Conservation (phyloP, 164 flowering plant genomes). For the Chimonanthus salicifolius region DNA sequence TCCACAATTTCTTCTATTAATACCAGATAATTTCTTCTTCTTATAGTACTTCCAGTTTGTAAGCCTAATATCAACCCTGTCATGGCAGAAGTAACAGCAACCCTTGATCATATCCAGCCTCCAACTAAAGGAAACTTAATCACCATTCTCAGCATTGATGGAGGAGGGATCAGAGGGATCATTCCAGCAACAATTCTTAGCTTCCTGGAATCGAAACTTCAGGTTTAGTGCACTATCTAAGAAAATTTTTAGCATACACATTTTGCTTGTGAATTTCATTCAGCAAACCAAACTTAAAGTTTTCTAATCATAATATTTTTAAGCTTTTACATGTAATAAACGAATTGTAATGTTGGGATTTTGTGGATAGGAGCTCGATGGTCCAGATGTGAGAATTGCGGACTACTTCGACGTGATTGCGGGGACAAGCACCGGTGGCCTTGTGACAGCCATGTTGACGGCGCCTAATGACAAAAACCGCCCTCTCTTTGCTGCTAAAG, state of each 20-base stretch:
- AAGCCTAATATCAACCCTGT: too few relatives aligned
- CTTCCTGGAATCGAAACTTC: slow-evolving; percentile 28
- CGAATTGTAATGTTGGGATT: not conserved
- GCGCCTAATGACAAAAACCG: slow-evolving; percentile 7
- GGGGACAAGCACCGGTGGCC: slow-evolving; percentile 12
- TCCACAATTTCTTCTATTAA: too few relatives aligned
- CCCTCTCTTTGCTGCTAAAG: slow-evolving; percentile 7
- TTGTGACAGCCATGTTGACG: slow-evolving; percentile 6
- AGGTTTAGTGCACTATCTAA: slow-evolving; percentile 10
- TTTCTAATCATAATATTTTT: not conserved
- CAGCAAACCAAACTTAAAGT: not conserved
- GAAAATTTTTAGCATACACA: not conserved
- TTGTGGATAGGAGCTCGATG: slow-evolving; percentile 7
- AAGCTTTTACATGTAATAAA: not conserved
- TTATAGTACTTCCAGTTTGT: too few relatives aligned
- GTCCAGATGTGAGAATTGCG: slow-evolving; percentile 9
- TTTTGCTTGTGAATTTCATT: not conserved
- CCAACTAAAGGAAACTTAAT: slow-evolving; percentile 26
- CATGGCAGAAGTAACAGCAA: not conserved
- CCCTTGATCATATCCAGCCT: slow-evolving; percentile 12
- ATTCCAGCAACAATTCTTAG: slow-evolving; percentile 30
- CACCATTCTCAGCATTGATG: slow-evolving; percentile 40
- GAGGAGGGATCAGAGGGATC: slow-evolving; percentile 36
- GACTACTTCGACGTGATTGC: slow-evolving; percentile 14
- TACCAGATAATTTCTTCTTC: too few relatives aligned